Percentiles rank a stretch among this genome's conserved stretches.
Conservation (phyloP, 2,329 filamentous ascomycete species). For the Fusarium sp. region DNA sequence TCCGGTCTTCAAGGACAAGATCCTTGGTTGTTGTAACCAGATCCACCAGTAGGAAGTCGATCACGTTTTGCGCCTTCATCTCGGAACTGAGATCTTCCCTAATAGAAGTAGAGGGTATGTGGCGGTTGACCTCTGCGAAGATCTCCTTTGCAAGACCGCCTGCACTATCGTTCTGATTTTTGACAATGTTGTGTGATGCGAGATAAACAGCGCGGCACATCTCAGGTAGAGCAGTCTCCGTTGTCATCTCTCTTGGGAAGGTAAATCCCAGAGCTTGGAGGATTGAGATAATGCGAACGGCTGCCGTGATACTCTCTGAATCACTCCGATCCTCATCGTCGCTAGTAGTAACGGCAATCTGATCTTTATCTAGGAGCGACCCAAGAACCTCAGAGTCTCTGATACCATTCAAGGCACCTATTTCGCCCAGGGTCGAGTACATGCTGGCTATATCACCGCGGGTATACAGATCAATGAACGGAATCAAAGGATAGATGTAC, state of each 20-base stretch:
- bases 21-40: not conserved
- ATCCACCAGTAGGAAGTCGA: not conserved
- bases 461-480: not conserved
- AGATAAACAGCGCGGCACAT: slow-evolving; percentile 3
- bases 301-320: not conserved
- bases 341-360: not conserved
- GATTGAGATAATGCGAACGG: not conserved
- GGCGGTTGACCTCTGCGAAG: not conserved
- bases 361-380: not conserved
- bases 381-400: not conserved
- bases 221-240: not conserved
- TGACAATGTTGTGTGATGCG: not conserved
- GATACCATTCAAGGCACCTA: not conserved
- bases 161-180: fast-evolving
- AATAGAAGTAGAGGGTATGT: fast-evolving
- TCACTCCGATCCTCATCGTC: not conserved
- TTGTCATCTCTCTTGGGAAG: not conserved
- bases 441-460: not conserved
- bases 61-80: not conserved
- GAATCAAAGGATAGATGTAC: slow-evolving; percentile 1
- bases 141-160: not conserved
- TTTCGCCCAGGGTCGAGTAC: not conserved
- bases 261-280: not conserved
- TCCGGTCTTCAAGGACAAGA: not conserved
- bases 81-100: not conserved